Base-by-base conservation (phyloP, 148 eudicot species). In the Amaranthus cruentus region DNA sequence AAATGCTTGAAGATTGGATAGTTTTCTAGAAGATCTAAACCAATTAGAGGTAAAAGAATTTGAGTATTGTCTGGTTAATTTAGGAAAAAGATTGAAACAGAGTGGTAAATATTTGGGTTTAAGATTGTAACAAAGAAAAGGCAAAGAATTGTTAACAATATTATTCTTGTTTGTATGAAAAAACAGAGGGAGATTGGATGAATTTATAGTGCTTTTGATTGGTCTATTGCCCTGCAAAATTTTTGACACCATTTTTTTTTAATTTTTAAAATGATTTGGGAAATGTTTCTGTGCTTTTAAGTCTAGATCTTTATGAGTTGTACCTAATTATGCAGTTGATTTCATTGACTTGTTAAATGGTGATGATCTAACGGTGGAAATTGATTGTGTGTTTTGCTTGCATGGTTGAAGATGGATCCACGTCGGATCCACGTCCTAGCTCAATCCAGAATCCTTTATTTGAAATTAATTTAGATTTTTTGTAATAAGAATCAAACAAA, bases 381-480 rank as follows among this genome's bases (percentile, higher is more conserved):
- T 7, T 7, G 47, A 48, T 12, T 47, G 48, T n/a, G 75, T 67
- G 75, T 18, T 59, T 28, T 11, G 43, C 10, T 61, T 69, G 21
- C 55, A 75, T 65, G 79, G 82, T 42, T 4, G 77, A 68, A 44
- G 10, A n/a, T 28, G 42, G 43, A 2, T 53, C 42, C 83, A 81
- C 83, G 80, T 73, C 5, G 75, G 86, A 86, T 86, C 63, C 79
- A 83, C 72, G 73, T 75, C 57, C 54, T 58, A 14, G 58, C 65
- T 75, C 49, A 63, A 80, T 76, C 78, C 72, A 57, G 14, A 68
- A 69, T 68, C 57, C 48, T 47, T 13, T 2, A 3, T 15, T 43
- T 4, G 47, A 59, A 53, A 44, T 42, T 71, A 52, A 21, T 14
- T n/a, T n/a, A 61, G 44, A 55, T 72, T 67, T 61, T 38, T 51